Evolutionary conservation across 2,329 filamentous ascomycete species (phyloP).

Genomic region (Knoxdaviesia capensis): DNA sequence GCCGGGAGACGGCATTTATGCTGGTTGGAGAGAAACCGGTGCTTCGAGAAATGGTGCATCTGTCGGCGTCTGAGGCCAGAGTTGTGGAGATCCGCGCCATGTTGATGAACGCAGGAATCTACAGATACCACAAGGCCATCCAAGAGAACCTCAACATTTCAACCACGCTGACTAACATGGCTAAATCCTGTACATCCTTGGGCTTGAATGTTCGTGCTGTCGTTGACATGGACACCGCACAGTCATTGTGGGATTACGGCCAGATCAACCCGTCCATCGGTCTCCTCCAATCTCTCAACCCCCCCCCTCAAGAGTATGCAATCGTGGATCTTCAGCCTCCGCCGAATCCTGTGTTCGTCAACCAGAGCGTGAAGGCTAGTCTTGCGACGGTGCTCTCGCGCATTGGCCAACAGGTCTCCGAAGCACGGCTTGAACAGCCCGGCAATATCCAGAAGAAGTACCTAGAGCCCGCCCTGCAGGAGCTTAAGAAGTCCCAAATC

Average conservation of each 20-base stretch:
- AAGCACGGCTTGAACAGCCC: constrained; percentile 77
- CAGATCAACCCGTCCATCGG: constrained; percentile 77
- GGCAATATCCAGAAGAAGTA: constrained; percentile 79
- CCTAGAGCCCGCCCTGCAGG: constrained; percentile 63
- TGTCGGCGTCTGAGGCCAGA: constrained; percentile 43
- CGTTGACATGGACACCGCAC: constrained; percentile 65
- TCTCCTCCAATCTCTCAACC: constrained; percentile 60
- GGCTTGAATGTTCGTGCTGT: constrained; percentile 60
- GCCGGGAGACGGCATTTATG: constrained; percentile 64
- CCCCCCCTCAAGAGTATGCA: constrained; percentile 19
- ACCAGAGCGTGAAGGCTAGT: constrained; percentile 52
- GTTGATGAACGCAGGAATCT: constrained; percentile 53
- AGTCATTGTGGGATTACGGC: constrained; percentile 83
- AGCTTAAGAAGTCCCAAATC: constrained; percentile 42
- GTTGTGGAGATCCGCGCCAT: constrained; percentile 60
- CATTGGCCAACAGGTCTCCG: constrained; percentile 71
- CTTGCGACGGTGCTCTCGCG: constrained; percentile 68
- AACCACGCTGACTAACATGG: constrained; percentile 61
- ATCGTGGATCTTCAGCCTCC: too few species aligned
- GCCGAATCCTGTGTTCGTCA: constrained; percentile 21
- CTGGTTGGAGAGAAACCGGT: constrained; percentile 51
- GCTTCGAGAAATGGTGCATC: constrained; percentile 37
- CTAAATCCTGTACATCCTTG: constrained; percentile 46
- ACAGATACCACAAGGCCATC: constrained; percentile 58
- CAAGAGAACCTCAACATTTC: constrained; percentile 79